Base-by-base conservation (phyloP, 2,329 filamentous ascomycete species). In the Trichoderma koningii region DNA sequence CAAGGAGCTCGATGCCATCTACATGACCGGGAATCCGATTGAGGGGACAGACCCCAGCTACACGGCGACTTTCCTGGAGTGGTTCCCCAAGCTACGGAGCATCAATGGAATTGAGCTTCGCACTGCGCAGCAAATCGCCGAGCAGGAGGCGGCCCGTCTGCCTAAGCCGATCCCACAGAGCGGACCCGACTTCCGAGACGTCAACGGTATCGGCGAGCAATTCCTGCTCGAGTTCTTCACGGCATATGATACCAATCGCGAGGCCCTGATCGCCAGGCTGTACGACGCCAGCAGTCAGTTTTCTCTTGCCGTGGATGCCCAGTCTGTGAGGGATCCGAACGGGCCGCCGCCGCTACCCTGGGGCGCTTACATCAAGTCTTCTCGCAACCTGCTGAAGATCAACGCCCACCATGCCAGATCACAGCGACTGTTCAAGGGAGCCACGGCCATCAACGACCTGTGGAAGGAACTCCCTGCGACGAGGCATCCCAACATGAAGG, bases 51-150 rank as follows among this genome's bases (percentile, higher is more conserved):
- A 83, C 26, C 83, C 88, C 9, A 83, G 84, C 66, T 90, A 89
- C 74, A 83, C 86, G 66, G 79, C 84, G 17, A 89, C 92, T 55
- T 80, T 97, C 65, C 80, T 91, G 34, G 86, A 87, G 47, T 96
- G 92, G 89, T 98, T 92, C 73, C 93, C 92, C 0, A 89, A 87
- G 66, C 83, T 98, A 17, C 87, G 88, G 71, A 85, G 88, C 66
- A 80, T 98, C 69, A 96, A 96, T 75, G 87, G 87, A 63, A 80
- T 86, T 6, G 85, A 89, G 72, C 86, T 97, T 19, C 87, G 92
- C 66, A 90, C 89, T 1, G 83, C 88, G 0, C 87, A 91, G 71
- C 86, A 93, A 71, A 80, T 90, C 59, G 85, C 85, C 9, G 82
- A 86, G 63, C 76, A 80, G 70, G 77, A 81, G 66, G 77, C 81